Evolutionary conservation across 768 basidiomycete genomes (phyloP).

Genomic region (Boletus insuetus): DNA sequence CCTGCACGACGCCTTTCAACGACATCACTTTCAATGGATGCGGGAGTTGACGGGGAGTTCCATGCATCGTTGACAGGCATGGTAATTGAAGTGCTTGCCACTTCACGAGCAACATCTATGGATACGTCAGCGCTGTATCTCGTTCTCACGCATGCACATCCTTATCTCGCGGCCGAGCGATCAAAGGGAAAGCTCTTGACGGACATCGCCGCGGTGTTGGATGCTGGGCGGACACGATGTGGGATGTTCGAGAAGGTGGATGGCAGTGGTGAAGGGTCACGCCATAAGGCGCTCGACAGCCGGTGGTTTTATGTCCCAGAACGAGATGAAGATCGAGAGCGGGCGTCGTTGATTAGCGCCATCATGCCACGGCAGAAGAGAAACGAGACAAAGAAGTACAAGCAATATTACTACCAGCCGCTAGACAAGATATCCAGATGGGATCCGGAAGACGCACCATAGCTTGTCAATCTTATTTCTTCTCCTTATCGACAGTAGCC

Average conservation of each 20-base stretch:
- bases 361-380: conserved; percentile 79
- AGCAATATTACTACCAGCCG: conserved; percentile 81
- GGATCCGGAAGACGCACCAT: conserved; percentile 64
- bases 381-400: conserved; percentile 77
- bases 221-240: conserved; percentile 40
- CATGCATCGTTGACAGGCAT: conserved; percentile 57
- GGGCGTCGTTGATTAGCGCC: conserved; percentile 62
- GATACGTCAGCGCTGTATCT: conserved; percentile 53
- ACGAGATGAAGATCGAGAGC: conserved; percentile 63
- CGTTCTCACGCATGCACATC: conserved; percentile 51
- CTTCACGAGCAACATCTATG: conserved; percentile 68
- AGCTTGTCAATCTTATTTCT: conserved; percentile 7
- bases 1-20: background rate
- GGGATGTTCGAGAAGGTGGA: conserved; percentile 76
- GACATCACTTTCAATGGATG: conserved; percentile 7
- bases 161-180: conserved; percentile 41
- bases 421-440: conserved; percentile 69
- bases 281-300: conserved; percentile 43
- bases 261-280: conserved; percentile 54
- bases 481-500: background rate
- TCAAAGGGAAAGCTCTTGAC: conserved; percentile 44
- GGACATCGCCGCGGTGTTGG: conserved; percentile 50
- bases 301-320: conserved; percentile 80
- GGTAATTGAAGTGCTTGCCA: conserved; percentile 68
- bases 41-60: conserved; percentile 14